Percentiles rank a stretch among this genome's conserved stretches.
Conservation (phyloP, 768 basidiomycete genomes). For the Boletus pseudopeckii region DNA sequence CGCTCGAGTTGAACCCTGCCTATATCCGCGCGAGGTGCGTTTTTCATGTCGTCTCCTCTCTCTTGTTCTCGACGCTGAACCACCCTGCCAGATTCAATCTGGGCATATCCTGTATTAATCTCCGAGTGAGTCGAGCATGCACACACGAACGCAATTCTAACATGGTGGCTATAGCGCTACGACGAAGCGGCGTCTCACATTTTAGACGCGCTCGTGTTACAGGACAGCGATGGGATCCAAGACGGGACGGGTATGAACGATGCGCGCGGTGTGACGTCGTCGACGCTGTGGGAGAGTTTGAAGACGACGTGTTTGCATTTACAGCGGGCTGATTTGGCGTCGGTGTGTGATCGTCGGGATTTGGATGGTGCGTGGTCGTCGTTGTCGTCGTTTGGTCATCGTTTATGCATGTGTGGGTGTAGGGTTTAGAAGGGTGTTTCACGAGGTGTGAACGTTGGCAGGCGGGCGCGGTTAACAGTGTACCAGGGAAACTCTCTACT, state of each 20-base stretch:
- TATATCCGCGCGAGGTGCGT: slow-evolving; percentile 84
- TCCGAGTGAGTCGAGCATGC: slow-evolving; percentile 50
- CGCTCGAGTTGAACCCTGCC: slow-evolving; percentile 81
- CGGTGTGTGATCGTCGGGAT: slow-evolving; percentile 68
- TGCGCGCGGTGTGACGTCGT: slow-evolving; percentile 68
- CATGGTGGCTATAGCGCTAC: slow-evolving; percentile 55
- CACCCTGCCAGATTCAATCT: slow-evolving; percentile 72
- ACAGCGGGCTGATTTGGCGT: slow-evolving; percentile 72
- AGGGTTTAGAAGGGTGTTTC: slow-evolving; percentile 18
- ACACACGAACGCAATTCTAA: neutral
- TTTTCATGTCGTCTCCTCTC: neutral
- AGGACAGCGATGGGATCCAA: slow-evolving; percentile 78
- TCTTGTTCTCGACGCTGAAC: neutral
- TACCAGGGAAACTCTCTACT: too few species aligned
- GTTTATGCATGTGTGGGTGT: neutral
- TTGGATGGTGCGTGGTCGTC: slow-evolving; percentile 50
- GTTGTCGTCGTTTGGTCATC: neutral
- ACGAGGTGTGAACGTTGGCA: neutral
- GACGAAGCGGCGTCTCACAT: slow-evolving; percentile 85
- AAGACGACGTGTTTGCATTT: slow-evolving; percentile 80
- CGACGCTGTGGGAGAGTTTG: slow-evolving; percentile 84
- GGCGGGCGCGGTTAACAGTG: too few species aligned
- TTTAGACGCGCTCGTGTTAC: slow-evolving; percentile 83
- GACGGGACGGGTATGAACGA: slow-evolving; percentile 43
- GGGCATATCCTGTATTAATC: slow-evolving; percentile 88